Conservation (phyloP, 2,329 filamentous ascomycete species). For the Botrytis porri region DNA sequence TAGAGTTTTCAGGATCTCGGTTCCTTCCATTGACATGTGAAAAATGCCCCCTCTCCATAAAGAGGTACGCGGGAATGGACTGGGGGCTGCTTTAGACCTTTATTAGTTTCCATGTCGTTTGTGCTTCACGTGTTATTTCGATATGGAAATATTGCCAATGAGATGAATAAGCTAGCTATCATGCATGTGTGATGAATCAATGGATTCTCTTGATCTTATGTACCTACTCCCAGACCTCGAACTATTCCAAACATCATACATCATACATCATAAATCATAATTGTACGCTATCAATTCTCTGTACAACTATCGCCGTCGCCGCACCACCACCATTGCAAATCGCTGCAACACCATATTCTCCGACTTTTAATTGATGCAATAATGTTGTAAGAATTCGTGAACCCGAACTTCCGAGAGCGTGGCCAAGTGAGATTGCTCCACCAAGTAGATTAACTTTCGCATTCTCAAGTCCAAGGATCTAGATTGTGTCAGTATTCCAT, state of each 20-base stretch:
- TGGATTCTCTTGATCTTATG: background rate
- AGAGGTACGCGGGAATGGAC: background rate
- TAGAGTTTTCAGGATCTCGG: constrained; percentile 7
- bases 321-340: constrained; percentile 97
- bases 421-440: constrained; percentile 87
- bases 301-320: constrained; percentile 86
- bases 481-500: constrained; percentile 16
- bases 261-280: background rate
- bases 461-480: constrained; percentile 64
- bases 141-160: background rate
- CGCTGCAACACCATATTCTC: constrained; percentile 90
- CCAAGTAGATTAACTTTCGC: constrained; percentile 84
- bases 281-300: constrained; percentile 59
- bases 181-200: background rate
- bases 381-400: constrained; percentile 87
- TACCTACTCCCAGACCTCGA: background rate
- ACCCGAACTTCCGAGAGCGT: constrained; percentile 90
- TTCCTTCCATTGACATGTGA: constrained; percentile 14
- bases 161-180: background rate
- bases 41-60: background rate
- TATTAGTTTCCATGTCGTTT: background rate
- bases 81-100: background rate
- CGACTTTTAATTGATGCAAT: constrained; percentile 82
- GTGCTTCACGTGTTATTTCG: background rate
- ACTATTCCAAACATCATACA: background rate